Evolutionary conservation across 108 stramenopile genomes (phyloP).

Genomic region (Skeletonema menzelii): DNA sequence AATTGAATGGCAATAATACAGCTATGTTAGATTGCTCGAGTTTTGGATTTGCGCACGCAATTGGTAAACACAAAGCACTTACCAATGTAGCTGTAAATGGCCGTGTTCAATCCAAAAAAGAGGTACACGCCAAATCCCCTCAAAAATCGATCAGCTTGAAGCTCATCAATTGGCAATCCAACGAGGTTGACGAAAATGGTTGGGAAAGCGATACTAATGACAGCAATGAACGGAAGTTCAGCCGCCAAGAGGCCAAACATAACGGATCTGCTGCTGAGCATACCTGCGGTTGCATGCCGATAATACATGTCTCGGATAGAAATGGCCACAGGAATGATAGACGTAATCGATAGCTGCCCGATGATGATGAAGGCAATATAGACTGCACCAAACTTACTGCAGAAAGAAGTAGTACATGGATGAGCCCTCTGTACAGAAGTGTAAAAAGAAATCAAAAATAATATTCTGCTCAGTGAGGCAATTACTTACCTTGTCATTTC

Average conservation of each 20-base stretch:
- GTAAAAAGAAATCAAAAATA: conserved; percentile 1
- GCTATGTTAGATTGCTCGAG: not conserved
- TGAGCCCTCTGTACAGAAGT: not conserved
- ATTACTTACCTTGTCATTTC: conserved; percentile 6
- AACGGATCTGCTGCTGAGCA: conserved; percentile 36
- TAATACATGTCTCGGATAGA: conserved; percentile 58
- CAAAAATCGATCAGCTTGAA: not conserved
- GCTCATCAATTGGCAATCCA: conserved; percentile 8
- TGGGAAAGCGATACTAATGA: conserved; percentile 20
- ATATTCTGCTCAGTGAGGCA: not conserved
- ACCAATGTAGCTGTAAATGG: conserved; percentile 43
- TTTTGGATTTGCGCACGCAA: not conserved
- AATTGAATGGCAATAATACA: no score
- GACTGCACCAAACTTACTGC: conserved; percentile 40
- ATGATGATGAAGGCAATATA: conserved; percentile 52
- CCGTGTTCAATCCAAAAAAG: conserved; percentile 44
- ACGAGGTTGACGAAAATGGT: conserved; percentile 14
- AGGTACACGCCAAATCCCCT: conserved; percentile 21
- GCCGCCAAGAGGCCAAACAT: conserved; percentile 35
- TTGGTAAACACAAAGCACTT: conserved; percentile 38
- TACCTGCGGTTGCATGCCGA: conserved; percentile 43
- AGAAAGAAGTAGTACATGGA: not conserved
- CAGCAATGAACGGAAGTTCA: conserved; percentile 33
- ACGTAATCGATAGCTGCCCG: conserved; percentile 43
- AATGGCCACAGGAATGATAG: conserved; percentile 48